Evolutionary conservation across 2,329 filamentous ascomycete species (phyloP), one percentile per base, ranked within the genome.

Genomic region (Pyrenochaeta sp.): DNA sequence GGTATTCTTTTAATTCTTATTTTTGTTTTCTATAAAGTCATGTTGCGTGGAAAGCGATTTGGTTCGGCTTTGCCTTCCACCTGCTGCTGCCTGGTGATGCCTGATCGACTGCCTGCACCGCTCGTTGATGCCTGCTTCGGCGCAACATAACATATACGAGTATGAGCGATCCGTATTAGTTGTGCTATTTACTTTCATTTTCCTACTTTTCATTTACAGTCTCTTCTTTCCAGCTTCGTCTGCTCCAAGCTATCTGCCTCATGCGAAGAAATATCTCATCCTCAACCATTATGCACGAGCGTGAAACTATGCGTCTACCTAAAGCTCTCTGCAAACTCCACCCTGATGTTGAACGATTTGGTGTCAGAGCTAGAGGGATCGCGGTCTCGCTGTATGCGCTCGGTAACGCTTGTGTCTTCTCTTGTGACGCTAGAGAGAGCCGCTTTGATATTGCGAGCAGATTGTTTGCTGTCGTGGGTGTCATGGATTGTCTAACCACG

Each of bases 311-410:
- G 25, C 34, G 9, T 6, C 40, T 9, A 3, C 10, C 7, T 13
- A 3, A 43, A 10, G 40, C 22, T 22, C 40, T 43, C 40, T 2
- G 25, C 3, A 25, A 13, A 10, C 10, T 43, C 8, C 19, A 13
- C 10, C 19, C 2, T 2, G 22, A 43, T 12, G 22, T 43, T 13
- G 40, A 43, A 2, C 2, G 19, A 9, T 43, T 43, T 8, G 13
- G 10, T 19, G 7, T 12, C 40, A 9, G 40, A 12, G 40, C 40
- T 6, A 43, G 9, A 43, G 9, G 10, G 3, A 19, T n/a, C 10
- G 40, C 61, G 1, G 50, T 66, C 45, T 15, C 43, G 6, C 55
- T 66, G 22, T 52, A 56, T 30, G 54, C 63, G 6, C 39, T 60
- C 46, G 56, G 49, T 24, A 42, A 66, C 52, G n/a, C 56, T 12